Evolutionary conservation across 768 basidiomycete species (phyloP).

Genomic region (Cystofilobasidium macerans): DNA sequence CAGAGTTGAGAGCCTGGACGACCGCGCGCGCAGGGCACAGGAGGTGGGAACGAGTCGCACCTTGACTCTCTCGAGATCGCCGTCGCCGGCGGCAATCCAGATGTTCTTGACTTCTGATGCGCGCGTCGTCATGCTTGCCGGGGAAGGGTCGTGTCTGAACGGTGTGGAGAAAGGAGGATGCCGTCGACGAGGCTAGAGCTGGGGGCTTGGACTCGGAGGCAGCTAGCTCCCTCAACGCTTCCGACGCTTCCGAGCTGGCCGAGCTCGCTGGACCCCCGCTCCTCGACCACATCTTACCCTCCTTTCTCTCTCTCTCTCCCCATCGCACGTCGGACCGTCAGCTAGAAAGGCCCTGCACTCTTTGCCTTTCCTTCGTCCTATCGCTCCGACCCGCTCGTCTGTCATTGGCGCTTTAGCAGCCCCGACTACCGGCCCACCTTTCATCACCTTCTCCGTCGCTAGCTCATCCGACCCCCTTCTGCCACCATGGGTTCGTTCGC

Average conservation of each 20-base stretch:
- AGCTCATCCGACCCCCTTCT: background rate
- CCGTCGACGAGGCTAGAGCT: too few relatives aligned
- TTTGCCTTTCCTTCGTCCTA: background rate
- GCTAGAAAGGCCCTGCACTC: too few relatives aligned
- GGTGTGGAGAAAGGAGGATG: too few relatives aligned
- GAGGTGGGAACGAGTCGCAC: slow-evolving; percentile 41
- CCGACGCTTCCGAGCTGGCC: background rate
- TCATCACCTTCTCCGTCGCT: background rate
- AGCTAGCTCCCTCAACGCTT: background rate
- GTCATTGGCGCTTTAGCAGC: too few relatives aligned
- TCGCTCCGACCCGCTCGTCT: too few relatives aligned
- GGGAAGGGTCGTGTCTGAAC: too few relatives aligned
- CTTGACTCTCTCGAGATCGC: slow-evolving; percentile 64
- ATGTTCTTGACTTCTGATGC: slow-evolving; percentile 47
- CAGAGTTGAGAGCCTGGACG: background rate
- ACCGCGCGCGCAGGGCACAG: background rate
- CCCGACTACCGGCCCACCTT: background rate
- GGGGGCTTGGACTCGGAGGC: too few relatives aligned
- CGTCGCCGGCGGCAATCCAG: slow-evolving; percentile 88
- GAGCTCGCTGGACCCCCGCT: too few relatives aligned
- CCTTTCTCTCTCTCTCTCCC: slow-evolving; percentile 1
- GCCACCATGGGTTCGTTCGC: slow-evolving; percentile 1
- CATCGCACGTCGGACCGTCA: too few relatives aligned
- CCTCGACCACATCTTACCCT: background rate
- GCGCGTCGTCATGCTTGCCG: slow-evolving; percentile 24